Evolutionary conservation across 78 protist genomes (phyloP).

Genomic region (Speleostelium caveatum): DNA sequence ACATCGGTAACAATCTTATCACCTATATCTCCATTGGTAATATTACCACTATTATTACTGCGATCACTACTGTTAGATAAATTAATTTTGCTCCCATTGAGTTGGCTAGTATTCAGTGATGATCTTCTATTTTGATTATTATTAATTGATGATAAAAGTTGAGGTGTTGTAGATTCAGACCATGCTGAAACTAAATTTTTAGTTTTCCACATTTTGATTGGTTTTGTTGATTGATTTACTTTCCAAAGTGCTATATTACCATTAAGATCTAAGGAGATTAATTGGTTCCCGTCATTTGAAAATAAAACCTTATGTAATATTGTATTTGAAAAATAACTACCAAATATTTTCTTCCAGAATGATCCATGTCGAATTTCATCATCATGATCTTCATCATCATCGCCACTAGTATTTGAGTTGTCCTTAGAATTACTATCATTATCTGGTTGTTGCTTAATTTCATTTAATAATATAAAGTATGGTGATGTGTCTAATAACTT

Average conservation of each 20-base stretch:
- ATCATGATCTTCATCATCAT: not conserved
- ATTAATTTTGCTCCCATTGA: not conserved
- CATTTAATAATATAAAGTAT: constrained; percentile 32
- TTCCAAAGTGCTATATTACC: constrained; percentile 55
- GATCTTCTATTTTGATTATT: not conserved
- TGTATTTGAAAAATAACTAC: constrained; percentile 23
- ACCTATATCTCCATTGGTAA: not conserved
- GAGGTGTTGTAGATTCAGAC: not conserved
- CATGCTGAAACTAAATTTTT: not conserved
- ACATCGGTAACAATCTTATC: constrained; percentile 36
- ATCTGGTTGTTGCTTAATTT: too few relatives aligned
- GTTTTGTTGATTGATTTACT: not conserved
- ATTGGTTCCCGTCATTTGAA: constrained; percentile 46
- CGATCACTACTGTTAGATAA: not conserved
- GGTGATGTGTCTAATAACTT: constrained; percentile 44
- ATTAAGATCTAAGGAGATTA: constrained; percentile 50
- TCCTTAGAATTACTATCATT: too few relatives aligned
- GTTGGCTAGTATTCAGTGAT: not conserved
- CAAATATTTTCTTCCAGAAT: constrained; percentile 36
- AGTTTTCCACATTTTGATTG: constrained; percentile 10
- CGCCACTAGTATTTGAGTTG: not conserved
- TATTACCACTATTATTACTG: too few relatives aligned
- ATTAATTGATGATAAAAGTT: not conserved
- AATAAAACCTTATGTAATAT: constrained; percentile 43
- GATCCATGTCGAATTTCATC: not conserved